Evolutionary conservation across 805 yeast species (phyloP), one percentile per base, ranked within the genome.

Genomic region (Metschnikowia reukaufii): DNA sequence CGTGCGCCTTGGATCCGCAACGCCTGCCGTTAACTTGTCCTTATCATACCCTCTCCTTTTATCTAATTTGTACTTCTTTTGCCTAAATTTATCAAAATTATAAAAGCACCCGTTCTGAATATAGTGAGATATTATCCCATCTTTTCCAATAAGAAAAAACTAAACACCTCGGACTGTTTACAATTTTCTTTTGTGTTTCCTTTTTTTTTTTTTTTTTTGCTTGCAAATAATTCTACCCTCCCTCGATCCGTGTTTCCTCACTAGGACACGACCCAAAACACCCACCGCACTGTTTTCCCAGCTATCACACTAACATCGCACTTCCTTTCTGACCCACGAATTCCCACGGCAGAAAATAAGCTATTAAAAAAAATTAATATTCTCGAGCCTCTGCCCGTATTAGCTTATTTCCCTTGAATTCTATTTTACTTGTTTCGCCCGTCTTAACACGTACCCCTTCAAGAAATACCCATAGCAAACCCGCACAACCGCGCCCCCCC

Each of bases 141-240:
- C n/a, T n/a, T n/a, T n/a, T n/a, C n/a, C n/a, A n/a, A n/a, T n/a
- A n/a, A n/a, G n/a, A n/a, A n/a, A n/a, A n/a, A n/a, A n/a, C n/a
- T n/a, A n/a, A n/a, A n/a, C n/a, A n/a, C n/a, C n/a, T n/a, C n/a
- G n/a, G n/a, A n/a, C n/a, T n/a, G n/a, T n/a, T n/a, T n/a, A n/a
- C n/a, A n/a, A n/a, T n/a, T n/a, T n/a, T n/a, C 37, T 6, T 34
- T 23, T 15, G 33, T 25, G 23, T 30, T 25, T 25, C 39, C 29
- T 18, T 38, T 19, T 33, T 42, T 44, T 38, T 37, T 31, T 31
- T 36, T 17, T 29, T 15, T 21, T 36, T 19, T 13, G 39, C 33
- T 42, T 38, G 15, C 29, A 25, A 3, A 3, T 25, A 2, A 13
- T 25, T 13, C 29, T 25, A 25, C 29, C 29, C 29, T 9, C 29